Conservation (phyloP, 2,329 filamentous ascomycete species). For the Aspergillus sp. region DNA sequence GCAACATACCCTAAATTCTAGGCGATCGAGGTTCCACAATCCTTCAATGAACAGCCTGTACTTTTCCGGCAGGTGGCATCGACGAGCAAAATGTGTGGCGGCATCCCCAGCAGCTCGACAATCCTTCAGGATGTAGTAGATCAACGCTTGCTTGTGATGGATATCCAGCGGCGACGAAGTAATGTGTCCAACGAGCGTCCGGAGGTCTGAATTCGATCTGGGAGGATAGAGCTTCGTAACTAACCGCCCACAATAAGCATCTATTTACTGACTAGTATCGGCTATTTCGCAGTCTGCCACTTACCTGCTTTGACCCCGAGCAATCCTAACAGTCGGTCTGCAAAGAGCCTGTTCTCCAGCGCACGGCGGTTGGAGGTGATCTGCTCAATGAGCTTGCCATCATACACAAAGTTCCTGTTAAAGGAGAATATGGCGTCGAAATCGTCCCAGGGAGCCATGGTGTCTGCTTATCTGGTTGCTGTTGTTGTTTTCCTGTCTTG, state of each 20-base stretch:
- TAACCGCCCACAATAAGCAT: conserved; percentile 19
- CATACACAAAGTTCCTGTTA: conserved; percentile 56
- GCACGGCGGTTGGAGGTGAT: conserved; percentile 62
- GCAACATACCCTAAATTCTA: conserved; percentile 55
- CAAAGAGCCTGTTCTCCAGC: conserved; percentile 66
- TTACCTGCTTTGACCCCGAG: conserved; percentile 64
- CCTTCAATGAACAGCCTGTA: conserved; percentile 78
- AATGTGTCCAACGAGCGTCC: conserved; percentile 64
- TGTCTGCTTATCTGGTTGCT: conserved; percentile 6
- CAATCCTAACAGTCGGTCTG: conserved; percentile 67
- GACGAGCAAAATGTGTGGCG: conserved; percentile 53
- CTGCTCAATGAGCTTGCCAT: conserved; percentile 53
- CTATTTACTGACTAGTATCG: background rate
- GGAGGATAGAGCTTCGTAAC: conserved; percentile 66
- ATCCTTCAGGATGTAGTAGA: conserved; percentile 80
- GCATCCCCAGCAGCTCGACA: conserved; percentile 51
- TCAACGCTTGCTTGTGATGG: conserved; percentile 73
- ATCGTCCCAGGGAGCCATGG: conserved; percentile 48
- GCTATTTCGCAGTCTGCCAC: conserved; percentile 8
- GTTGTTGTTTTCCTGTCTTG: background rate
- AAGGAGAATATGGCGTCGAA: conserved; percentile 63
- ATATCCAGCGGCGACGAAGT: conserved; percentile 57
- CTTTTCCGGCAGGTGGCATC: conserved; percentile 62
- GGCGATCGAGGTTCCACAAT: conserved; percentile 70
- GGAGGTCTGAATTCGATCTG: conserved; percentile 59